A percentile compares a stretch with the other conserved stretches of the same genome.
Conservation (phyloP, 2,329 filamentous ascomycete genomes). For the Ceratocystis eucalypticola region DNA sequence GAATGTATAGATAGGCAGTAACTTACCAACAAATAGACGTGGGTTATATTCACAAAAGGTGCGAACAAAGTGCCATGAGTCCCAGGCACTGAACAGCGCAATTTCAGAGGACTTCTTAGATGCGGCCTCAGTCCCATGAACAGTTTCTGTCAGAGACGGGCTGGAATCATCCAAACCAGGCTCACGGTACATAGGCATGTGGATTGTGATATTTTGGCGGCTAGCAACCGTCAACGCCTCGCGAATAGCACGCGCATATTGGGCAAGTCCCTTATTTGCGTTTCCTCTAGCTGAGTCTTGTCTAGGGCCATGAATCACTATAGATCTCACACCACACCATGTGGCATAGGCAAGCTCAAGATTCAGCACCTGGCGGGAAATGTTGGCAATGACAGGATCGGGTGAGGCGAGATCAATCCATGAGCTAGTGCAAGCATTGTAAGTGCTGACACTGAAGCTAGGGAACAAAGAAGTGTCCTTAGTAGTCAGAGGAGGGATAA, state of each 20-base stretch:
- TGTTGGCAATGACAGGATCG: conserved; percentile 68
- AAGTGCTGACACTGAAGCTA: conserved; percentile 52
- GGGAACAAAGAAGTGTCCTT: conserved; percentile 66
- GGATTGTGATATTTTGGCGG: conserved; percentile 67
- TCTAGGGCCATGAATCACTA: conserved; percentile 68
- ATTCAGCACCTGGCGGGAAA: conserved; percentile 81
- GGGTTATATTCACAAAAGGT: conserved; percentile 73
- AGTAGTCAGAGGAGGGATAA: conserved; percentile 57
- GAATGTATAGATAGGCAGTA: not conserved
- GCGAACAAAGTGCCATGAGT: conserved; percentile 82
- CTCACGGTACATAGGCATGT: conserved; percentile 72
- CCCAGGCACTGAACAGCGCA: conserved; percentile 73
- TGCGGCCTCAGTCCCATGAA: conserved; percentile 22
- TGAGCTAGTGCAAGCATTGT: conserved; percentile 68
- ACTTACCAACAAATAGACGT: conserved; percentile 67
- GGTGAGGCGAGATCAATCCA: conserved; percentile 85
- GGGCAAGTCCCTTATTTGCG: conserved; percentile 42
- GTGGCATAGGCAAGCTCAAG: conserved; percentile 89
- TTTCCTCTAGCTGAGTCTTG: conserved; percentile 42
- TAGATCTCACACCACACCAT: conserved; percentile 77
- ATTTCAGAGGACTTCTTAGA: conserved; percentile 36
- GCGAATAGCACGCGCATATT: conserved; percentile 72
- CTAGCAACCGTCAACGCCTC: conserved; percentile 63
- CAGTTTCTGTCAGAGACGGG: conserved; percentile 36
- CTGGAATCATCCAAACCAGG: conserved; percentile 42